A percentile compares a stretch with the other conserved stretches of the same genome.
Conservation (phyloP, 148 eudicot genomes). For the Pharnaceum exiguum region DNA sequence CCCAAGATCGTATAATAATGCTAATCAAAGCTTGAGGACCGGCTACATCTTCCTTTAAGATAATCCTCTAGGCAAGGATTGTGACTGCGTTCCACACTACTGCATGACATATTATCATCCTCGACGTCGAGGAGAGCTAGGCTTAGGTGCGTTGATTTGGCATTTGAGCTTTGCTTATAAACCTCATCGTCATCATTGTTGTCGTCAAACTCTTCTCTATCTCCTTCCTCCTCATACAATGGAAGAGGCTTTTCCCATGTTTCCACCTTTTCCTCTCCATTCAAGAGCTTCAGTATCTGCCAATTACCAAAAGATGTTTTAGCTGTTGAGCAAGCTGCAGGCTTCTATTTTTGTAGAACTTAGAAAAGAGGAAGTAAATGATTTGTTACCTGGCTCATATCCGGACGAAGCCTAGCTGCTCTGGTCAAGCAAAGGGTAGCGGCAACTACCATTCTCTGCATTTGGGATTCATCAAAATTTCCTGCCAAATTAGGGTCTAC, state of each 20-base stretch:
- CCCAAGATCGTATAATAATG: background rate
- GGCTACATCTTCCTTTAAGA: slow-evolving; percentile 51
- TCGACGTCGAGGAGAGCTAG: slow-evolving; percentile 66
- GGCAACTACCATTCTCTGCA: slow-evolving; percentile 74
- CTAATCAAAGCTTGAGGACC: slow-evolving; percentile 49
- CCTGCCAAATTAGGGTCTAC: slow-evolving; percentile 59
- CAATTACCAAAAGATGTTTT: background rate
- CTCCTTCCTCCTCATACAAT: slow-evolving; percentile 21
- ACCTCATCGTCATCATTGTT: slow-evolving; percentile 69
- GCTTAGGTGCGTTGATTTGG: slow-evolving; percentile 56
- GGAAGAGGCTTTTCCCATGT: slow-evolving; percentile 29
- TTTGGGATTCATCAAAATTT: slow-evolving; percentile 39
- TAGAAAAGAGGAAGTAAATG: background rate
- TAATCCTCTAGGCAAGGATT: slow-evolving; percentile 54
- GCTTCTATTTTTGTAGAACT: too few species aligned
- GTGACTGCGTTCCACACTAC: slow-evolving; percentile 45
- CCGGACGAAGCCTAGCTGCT: slow-evolving; percentile 79
- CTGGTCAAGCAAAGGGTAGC: slow-evolving; percentile 79
- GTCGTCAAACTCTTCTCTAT: slow-evolving; percentile 22
- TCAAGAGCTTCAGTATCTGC: slow-evolving; percentile 59
- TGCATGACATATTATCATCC: slow-evolving; percentile 38
- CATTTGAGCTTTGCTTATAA: slow-evolving; percentile 52
- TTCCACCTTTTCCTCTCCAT: slow-evolving; percentile 48
- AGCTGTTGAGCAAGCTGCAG: background rate
- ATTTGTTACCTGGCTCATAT: slow-evolving; percentile 60